Evolutionary conservation across 2,329 filamentous ascomycete genomes (phyloP).

Genomic region (Cytospora leucostoma): DNA sequence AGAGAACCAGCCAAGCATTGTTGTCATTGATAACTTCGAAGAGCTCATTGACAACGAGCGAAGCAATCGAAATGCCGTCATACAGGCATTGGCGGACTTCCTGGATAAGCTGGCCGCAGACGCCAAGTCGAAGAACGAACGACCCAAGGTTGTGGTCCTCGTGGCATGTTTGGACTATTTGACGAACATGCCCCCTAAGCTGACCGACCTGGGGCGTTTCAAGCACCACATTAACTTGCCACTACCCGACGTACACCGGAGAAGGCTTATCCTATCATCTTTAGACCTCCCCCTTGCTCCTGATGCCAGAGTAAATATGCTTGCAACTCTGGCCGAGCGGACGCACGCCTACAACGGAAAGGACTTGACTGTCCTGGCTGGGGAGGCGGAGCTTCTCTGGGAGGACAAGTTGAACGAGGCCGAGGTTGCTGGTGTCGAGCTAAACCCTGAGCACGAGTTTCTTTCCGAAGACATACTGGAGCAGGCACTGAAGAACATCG

Average conservation of each 20-base stretch:
- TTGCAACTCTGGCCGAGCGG: slow-evolving; percentile 65
- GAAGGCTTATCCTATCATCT: slow-evolving; percentile 72
- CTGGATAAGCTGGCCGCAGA: slow-evolving; percentile 51
- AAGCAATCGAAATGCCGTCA: slow-evolving; percentile 51
- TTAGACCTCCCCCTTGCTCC: slow-evolving; percentile 51
- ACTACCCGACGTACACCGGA: slow-evolving; percentile 70
- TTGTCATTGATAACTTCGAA: slow-evolving; percentile 79
- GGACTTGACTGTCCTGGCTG: slow-evolving; percentile 69
- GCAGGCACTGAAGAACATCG: slow-evolving; percentile 66
- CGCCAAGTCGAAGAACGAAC: slow-evolving; percentile 39
- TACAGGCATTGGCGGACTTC: slow-evolving; percentile 53
- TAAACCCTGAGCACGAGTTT: slow-evolving; percentile 30
- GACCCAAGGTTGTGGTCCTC: slow-evolving; percentile 68
- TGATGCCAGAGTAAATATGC: slow-evolving; percentile 51
- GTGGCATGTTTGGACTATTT: slow-evolving; percentile 72
- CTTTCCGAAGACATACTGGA: slow-evolving; percentile 57
- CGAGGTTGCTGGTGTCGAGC: slow-evolving; percentile 6
- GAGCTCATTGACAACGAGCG: slow-evolving; percentile 65
- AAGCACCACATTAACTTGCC: slow-evolving; percentile 70
- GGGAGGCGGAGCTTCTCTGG: slow-evolving; percentile 44
- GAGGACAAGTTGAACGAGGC: background rate
- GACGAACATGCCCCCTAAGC: slow-evolving; percentile 68
- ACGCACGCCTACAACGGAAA: slow-evolving; percentile 86
- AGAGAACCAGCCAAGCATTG: slow-evolving; percentile 70
- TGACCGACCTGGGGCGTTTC: slow-evolving; percentile 68